Evolutionary conservation across 495 filamentous ascomycete genomes (phyloP).

Genomic region (Aspergillus heteromorphus): DNA sequence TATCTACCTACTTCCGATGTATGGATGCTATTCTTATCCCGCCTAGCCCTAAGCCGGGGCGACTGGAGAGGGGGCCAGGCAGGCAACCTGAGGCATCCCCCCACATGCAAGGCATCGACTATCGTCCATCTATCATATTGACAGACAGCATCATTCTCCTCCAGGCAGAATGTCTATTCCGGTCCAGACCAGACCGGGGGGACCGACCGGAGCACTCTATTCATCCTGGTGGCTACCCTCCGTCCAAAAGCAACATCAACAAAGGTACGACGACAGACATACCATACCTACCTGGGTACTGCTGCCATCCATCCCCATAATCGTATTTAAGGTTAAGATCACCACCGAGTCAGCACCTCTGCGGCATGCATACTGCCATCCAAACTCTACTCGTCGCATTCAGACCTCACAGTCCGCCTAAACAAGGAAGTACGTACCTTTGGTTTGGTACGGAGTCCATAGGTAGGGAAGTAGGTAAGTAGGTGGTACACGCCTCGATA

Average conservation of each 20-base stretch:
- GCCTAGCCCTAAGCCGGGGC: not conserved
- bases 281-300: no score
- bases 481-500: no score
- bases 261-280: not conserved
- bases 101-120: slow-evolving; percentile 1
- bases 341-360: not conserved
- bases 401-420: no score
- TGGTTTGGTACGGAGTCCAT: no score
- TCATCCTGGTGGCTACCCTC: no score
- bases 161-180: not conserved
- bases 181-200: not conserved
- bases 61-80: no score
- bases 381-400: no score
- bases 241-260: not conserved
- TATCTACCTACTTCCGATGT: no score
- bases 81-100: not conserved
- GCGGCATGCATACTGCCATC: not conserved
- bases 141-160: not conserved
- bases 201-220: no score
- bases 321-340: not conserved
- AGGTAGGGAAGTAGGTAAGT: no score
- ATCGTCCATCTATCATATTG: slow-evolving; percentile 3
- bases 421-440: no score
- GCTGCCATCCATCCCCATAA: not conserved
- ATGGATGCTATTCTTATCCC: not conserved